These are phyloP conservation scores for Alternaria sp. DNA, from an alignment of 2,329 filamentous ascomycete genomes.

Conservation along the genomic window DNA sequence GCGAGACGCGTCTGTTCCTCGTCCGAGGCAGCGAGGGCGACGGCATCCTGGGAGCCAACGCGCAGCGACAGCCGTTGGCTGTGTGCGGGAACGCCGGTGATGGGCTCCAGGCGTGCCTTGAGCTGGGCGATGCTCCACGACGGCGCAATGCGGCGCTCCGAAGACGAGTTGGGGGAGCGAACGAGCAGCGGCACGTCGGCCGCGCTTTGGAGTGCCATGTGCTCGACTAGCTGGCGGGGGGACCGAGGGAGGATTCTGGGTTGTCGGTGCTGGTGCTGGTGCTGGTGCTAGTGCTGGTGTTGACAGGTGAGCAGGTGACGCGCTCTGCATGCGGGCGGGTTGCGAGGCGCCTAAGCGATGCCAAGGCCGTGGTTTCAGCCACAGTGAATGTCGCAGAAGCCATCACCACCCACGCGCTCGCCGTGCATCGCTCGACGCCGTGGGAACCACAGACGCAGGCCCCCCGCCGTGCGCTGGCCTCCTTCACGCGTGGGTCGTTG, in stretches of 20 bases:
- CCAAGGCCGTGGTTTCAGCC: conserved; percentile 26
- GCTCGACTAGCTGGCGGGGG: conserved; percentile 23
- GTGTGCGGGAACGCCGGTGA: conserved; percentile 87
- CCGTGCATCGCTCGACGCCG: conserved; percentile 6
- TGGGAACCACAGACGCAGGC: conserved; percentile 12
- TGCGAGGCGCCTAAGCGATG: conserved; percentile 30
- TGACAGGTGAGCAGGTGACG: conserved; percentile 23
- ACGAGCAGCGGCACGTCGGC: conserved; percentile 79
- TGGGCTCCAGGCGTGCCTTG: conserved; percentile 86
- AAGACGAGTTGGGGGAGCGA: conserved; percentile 77
- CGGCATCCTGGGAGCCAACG: conserved; percentile 67
- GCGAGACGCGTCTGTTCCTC: conserved; percentile 74
- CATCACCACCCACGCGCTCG: conserved; percentile 20
- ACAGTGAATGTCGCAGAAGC: conserved; percentile 31
- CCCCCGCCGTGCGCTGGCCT: conserved; percentile 20
- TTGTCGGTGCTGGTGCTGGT: conserved; percentile 18
- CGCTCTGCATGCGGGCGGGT: conserved; percentile 23
- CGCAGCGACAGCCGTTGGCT: conserved; percentile 80
- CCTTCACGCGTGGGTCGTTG: conserved; percentile 15
- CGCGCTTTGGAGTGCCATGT: conserved; percentile 57
- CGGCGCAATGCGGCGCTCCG: conserved; percentile 90
- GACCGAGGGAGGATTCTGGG: conserved; percentile 13
- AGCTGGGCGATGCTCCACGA: conserved; percentile 88
- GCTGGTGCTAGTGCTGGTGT: conserved; percentile 15
- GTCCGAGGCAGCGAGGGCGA: conserved; percentile 72